Percentiles rank a stretch among this genome's conserved stretches.
Conservation (phyloP, 2,329 filamentous ascomycete species). For the Arthroderma sp. region DNA sequence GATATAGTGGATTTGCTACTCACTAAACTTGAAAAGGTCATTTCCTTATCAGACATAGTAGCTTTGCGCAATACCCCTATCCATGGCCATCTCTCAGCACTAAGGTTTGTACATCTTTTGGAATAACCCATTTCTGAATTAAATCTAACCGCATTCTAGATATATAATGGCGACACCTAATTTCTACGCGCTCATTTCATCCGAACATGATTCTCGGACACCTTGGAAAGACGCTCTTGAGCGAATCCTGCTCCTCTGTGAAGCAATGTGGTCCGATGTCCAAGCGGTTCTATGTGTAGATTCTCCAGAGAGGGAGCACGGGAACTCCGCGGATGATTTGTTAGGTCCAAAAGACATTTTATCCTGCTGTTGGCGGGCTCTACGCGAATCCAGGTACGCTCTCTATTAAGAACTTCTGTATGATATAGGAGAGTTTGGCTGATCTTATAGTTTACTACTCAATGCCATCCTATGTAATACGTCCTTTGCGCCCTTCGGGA, state of each 20-base stretch:
- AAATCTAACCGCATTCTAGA: constrained; percentile 20
- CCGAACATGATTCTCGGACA: constrained; percentile 11
- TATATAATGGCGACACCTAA: constrained; percentile 39
- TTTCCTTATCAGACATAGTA: constrained; percentile 48
- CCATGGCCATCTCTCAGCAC: constrained; percentile 57
- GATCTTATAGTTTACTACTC: constrained; percentile 54
- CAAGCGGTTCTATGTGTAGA: constrained; percentile 75
- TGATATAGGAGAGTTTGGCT: background rate
- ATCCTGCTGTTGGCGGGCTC: constrained; percentile 86
- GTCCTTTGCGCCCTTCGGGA: constrained; percentile 35
- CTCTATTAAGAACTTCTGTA: background rate
- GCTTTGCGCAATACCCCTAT: constrained; percentile 57
- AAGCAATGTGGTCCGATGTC: constrained; percentile 65
- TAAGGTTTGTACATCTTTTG: constrained; percentile 40
- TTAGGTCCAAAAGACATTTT: constrained; percentile 72
- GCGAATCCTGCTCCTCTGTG: constrained; percentile 49
- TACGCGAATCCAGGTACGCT: constrained; percentile 79
- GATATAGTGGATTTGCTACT: constrained; percentile 48
- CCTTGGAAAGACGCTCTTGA: constrained; percentile 26
- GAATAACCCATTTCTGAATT: background rate
- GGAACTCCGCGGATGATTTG: constrained; percentile 56
- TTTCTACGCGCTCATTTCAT: constrained; percentile 27
- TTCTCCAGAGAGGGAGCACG: constrained; percentile 71
- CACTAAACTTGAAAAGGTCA: constrained; percentile 50
- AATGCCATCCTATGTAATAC: constrained; percentile 48